Evolutionary conservation across 805 yeast genomes (phyloP), one percentile per base, ranked within the genome.

Genomic region (Huiozyma sinensis): DNA sequence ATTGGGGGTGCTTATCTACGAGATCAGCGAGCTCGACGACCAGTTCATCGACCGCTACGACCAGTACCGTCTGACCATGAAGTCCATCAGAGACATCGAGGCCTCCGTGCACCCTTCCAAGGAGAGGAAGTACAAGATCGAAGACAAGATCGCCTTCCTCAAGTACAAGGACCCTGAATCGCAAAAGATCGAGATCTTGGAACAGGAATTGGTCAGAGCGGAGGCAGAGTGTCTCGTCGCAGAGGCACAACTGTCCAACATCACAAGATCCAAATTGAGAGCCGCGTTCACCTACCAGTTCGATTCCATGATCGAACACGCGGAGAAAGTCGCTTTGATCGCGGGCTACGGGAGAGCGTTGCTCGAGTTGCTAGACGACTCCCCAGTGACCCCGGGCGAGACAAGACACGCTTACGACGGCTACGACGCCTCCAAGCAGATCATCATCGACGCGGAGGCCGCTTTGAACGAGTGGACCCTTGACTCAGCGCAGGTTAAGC

Each of bases 191-290:
- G 75, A 78, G 44, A 79, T 84, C 45, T 72, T 86, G 62, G 94
- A 86, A 70, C 94, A 86, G 66, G 94, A 85, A 67, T 72, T 85
- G 61, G 95, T 86, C 47, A 76, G 95, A 68, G 92, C 92, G 34
- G 95, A 86, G 69, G 95, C 95, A 44, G 95, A 86, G 68, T 81
- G 88, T 42, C 72, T 85, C 51, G 95, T 86, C 55, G 95, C 95
- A 41, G 95, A 85, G 69, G 94, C 94, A 30, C 95, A 86, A 70
- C 73, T 86, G 56, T 82, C 90, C 34, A 85, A 85, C 67, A 84
- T 84, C 61, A 84, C 95, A 52, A 75, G 95, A 69, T 88, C 85
- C 62, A 83, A 83, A 67, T 75, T 86, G 62, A 82, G 84, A 71
- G 83, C 85, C 53, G 86, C 94, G 37, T 84, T 76, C 73, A 75